These are phyloP conservation scores for Nepenthes mirabilis DNA, from an alignment of 148 eudicot species.

Conservation along the genomic window DNA sequence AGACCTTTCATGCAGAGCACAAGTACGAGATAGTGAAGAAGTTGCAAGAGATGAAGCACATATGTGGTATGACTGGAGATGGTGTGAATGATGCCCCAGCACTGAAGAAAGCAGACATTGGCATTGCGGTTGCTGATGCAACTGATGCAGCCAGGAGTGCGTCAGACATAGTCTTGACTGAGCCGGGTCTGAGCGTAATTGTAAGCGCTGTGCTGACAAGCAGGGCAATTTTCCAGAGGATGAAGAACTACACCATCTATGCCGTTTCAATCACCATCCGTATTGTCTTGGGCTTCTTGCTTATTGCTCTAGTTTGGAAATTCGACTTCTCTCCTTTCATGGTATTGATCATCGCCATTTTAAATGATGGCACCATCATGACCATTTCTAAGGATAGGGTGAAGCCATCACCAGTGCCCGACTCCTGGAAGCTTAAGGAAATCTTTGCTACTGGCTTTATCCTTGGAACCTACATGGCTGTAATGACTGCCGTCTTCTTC, in stretches of 20 bases:
- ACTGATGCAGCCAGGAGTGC: constrained; percentile 93
- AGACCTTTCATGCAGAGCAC: constrained; percentile 40
- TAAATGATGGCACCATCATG: constrained; percentile 94
- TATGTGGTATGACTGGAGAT: constrained; percentile 93
- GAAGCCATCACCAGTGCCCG: constrained; percentile 85
- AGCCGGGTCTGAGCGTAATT: constrained; percentile 90
- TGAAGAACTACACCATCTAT: constrained; percentile 94
- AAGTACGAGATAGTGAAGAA: constrained; percentile 88
- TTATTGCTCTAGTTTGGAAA: constrained; percentile 72
- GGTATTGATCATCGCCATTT: constrained; percentile 77
- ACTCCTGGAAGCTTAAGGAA: constrained; percentile 90
- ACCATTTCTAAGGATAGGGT: constrained; percentile 89
- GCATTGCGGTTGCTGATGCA: constrained; percentile 88
- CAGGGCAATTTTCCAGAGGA: constrained; percentile 88
- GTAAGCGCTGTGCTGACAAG: constrained; percentile 78
- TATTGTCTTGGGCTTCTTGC: constrained; percentile 73
- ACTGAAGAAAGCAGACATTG: constrained; percentile 81
- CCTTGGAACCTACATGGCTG: constrained; percentile 75
- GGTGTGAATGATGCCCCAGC: constrained; percentile 98
- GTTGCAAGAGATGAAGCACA: constrained; percentile 83
- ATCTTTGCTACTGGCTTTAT: constrained; percentile 71
- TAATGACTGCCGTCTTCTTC: constrained; percentile 61
- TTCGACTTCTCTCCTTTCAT: constrained; percentile 92
- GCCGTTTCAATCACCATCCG: constrained; percentile 91
- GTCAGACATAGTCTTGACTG: constrained; percentile 79